Evolutionary conservation across 2,329 filamentous ascomycete genomes (phyloP).

Genomic region (Aschersonia sp.): DNA sequence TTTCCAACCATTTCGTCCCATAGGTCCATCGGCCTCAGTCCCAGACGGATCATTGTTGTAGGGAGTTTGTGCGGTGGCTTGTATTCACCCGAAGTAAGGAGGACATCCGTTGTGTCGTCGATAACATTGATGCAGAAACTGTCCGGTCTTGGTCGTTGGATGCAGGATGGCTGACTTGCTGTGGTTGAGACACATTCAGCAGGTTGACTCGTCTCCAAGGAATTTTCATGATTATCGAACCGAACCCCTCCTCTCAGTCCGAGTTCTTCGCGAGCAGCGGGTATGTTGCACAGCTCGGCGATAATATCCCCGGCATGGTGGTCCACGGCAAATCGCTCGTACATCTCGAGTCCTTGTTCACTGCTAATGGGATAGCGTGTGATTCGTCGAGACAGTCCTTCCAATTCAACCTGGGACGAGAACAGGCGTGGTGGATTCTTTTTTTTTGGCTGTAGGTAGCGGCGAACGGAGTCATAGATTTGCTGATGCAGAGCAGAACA

Average conservation of each 20-base stretch:
- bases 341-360: neutral
- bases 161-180: neutral
- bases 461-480: neutral
- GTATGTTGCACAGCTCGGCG: neutral
- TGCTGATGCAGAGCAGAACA: neutral
- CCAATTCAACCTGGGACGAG: neutral
- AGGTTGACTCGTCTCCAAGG: neutral
- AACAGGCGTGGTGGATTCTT: neutral
- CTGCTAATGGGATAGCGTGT: neutral
- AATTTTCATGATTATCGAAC: neutral
- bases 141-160: neutral
- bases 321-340: neutral
- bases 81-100: neutral
- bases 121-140: neutral
- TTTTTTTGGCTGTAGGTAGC: neutral
- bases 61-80: constrained; percentile 1
- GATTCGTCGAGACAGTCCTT: neutral
- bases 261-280: neutral
- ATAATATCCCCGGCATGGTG: neutral
- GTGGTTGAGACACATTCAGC: neutral
- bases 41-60: neutral
- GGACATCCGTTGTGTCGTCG: neutral
- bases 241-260: neutral
- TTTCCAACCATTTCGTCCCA: neutral
- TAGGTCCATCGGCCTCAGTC: neutral